Conservation (phyloP, 768 basidiomycete genomes). For the Suillus fuscotomentosus region DNA sequence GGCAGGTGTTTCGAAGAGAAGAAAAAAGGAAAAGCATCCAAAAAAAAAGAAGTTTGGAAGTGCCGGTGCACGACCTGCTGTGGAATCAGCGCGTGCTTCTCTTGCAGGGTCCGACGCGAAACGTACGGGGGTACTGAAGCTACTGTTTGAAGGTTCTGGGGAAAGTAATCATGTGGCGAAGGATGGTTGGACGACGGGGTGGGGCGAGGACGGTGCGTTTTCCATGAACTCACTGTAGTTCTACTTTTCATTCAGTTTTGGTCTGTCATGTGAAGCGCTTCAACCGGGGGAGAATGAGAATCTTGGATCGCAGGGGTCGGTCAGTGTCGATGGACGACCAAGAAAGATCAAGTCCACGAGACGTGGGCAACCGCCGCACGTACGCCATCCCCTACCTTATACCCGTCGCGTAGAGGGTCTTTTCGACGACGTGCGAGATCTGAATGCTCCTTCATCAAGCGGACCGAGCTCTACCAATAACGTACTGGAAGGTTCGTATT, state of each 20-base stretch:
- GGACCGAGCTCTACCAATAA: neutral
- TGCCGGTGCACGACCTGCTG: neutral
- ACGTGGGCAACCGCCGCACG: slow-evolving; percentile 16
- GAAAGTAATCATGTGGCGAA: no score
- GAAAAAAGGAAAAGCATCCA: neutral
- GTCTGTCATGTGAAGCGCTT: neutral
- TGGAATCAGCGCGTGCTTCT: neutral
- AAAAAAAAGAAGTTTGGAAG: neutral
- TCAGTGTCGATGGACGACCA: slow-evolving; percentile 5
- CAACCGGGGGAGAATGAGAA: neutral
- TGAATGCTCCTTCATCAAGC: neutral
- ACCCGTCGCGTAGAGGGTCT: slow-evolving; percentile 26
- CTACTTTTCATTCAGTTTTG: neutral
- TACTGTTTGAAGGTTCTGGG: neutral
- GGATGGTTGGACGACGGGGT: slow-evolving; percentile 14
- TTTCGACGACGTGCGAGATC: slow-evolving; percentile 3
- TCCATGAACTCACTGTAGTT: neutral
- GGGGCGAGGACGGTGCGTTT: slow-evolving; percentile 27
- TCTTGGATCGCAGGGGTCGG: slow-evolving; percentile 16
- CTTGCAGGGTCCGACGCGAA: neutral
- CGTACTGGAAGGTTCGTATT: neutral
- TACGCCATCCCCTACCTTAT: slow-evolving; percentile 20
- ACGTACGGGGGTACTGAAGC: neutral
- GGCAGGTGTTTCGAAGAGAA: neutral
- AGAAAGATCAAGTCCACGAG: neutral